phyloP scores from a whole-genome alignment of 176 grass and related monocot species.

The Aegilops sharonensis region DNA sequence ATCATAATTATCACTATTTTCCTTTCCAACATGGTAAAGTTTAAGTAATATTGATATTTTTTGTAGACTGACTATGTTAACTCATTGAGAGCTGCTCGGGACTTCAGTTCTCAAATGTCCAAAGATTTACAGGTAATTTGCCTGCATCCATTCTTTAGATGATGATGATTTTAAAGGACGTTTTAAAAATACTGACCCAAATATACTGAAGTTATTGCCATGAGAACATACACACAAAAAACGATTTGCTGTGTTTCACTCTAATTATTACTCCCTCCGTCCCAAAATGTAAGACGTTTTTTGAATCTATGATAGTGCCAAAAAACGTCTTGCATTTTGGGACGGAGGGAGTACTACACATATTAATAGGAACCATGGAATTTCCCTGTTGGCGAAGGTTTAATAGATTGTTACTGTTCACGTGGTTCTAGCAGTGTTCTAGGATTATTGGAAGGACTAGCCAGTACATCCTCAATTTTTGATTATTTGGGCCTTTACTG shows the following conservation, averaged over 20 bases:
- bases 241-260: not conserved
- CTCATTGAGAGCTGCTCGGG: constrained; percentile 83
- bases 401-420: not conserved
- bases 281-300: too few relatives aligned
- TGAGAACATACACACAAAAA: not conserved
- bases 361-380: not conserved
- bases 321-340: too few relatives aligned
- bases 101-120: constrained; percentile 92
- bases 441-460: not conserved
- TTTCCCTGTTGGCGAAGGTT: not conserved
- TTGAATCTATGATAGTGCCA: too few relatives aligned
- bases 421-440: not conserved
- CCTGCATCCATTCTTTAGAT: constrained; percentile 1
- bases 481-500: not conserved
- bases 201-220: not conserved
- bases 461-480: not conserved
- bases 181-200: constrained; percentile 6
- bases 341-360: too few relatives aligned
- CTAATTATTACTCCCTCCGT: not conserved
- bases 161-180: not conserved
- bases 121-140: constrained; percentile 75
- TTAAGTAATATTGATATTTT: constrained; percentile 21
- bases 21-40: constrained; percentile 18
- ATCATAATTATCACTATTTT: not conserved
- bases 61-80: constrained; percentile 91